Base-by-base conservation (phyloP, 352 stramenopile species). In the Phytophthora palmivora region DNA sequence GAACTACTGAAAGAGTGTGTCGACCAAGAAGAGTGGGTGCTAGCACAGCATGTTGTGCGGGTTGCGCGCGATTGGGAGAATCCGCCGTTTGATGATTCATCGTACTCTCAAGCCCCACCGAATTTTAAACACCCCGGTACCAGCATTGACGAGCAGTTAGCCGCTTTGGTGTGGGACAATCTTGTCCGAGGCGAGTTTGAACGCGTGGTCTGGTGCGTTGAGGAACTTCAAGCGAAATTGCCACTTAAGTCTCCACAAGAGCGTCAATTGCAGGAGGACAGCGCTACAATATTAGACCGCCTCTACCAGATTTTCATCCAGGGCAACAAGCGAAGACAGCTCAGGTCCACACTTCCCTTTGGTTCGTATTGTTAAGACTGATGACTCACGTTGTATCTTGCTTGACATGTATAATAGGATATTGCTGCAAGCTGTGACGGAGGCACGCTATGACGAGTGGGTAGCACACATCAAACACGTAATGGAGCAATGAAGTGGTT, bases 21-120 rank as follows among this genome's bases (percentile, higher is more conserved):
- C 24, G 85, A 92, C 51, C 81, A 92, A 26, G 80, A 92, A 24
- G 84, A 95, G 48, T 89, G 79, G 78, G 58, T 69, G 0, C 65
- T 95, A 1, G 87, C 84, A 6, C 75, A 87, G 44, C 84, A 95
- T 36, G 81, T 95, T 0, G 84, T 94, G 3, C 87, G 87, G 11
- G 87, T 95, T 8, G 83, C 85, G 7, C 80, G 87, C n/a, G 84
- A 89, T 41, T 95, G 87, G 87, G 78, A 89, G 26, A 67, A 84
- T 16, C 60, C 67, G 1, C 37, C 58, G 12, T 43, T 56, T 1
- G 41, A 62, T 14, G 67, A 76, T 10, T 53, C 50, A 6, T 57
- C 60, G 3, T 50, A 63, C 16, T 68, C 59, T 12, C 49, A 32
- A n/a, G 6, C 22, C 18, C 38, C 30, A 10, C 33, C 55, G 4